phyloP scores from a whole-genome alignment of 2,329 filamentous ascomycete genomes.

The Penicillium fuscoglaucum region DNA sequence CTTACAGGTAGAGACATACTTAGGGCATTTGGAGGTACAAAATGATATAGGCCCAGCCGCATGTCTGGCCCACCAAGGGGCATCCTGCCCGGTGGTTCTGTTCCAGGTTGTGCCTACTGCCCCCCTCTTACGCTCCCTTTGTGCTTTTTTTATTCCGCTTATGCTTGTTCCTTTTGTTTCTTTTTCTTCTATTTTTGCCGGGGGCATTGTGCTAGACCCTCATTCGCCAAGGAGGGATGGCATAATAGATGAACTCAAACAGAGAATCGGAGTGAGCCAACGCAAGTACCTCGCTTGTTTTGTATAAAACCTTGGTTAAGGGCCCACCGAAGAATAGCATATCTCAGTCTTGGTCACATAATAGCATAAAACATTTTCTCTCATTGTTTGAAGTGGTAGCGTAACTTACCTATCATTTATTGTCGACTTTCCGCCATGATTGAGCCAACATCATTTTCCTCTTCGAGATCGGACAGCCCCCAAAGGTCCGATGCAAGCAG shows the following conservation, averaged over 20 bases:
- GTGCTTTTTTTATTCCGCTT: slow-evolving; percentile 18
- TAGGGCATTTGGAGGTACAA: slow-evolving; percentile 8
- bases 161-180: slow-evolving; percentile 14
- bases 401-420: neutral
- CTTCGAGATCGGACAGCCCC: slow-evolving; percentile 32
- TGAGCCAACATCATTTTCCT: slow-evolving; percentile 11
- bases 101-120: slow-evolving; percentile 5
- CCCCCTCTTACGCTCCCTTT: slow-evolving; percentile 10
- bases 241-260: slow-evolving; percentile 18
- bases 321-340: slow-evolving; percentile 4
- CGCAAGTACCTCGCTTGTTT: slow-evolving; percentile 14
- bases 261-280: slow-evolving; percentile 13
- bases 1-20: slow-evolving; percentile 15
- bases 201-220: slow-evolving; percentile 11
- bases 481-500: slow-evolving; percentile 34
- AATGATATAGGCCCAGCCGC: slow-evolving; percentile 19
- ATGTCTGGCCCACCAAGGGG: slow-evolving; percentile 23
- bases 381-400: neutral
- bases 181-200: slow-evolving; percentile 23
- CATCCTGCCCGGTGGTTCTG: slow-evolving; percentile 19
- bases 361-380: slow-evolving; percentile 12
- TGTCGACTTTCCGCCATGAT: neutral
- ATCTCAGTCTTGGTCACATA: slow-evolving; percentile 16
- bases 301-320: slow-evolving; percentile 22
- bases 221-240: slow-evolving; percentile 14